A percentile compares a stretch with the other conserved stretches of the same genome.
These are phyloP conservation scores for Teratosphaeriaceae sp. DNA, from an alignment of 2,329 filamentous ascomycete genomes.

Conservation along the genomic window DNA sequence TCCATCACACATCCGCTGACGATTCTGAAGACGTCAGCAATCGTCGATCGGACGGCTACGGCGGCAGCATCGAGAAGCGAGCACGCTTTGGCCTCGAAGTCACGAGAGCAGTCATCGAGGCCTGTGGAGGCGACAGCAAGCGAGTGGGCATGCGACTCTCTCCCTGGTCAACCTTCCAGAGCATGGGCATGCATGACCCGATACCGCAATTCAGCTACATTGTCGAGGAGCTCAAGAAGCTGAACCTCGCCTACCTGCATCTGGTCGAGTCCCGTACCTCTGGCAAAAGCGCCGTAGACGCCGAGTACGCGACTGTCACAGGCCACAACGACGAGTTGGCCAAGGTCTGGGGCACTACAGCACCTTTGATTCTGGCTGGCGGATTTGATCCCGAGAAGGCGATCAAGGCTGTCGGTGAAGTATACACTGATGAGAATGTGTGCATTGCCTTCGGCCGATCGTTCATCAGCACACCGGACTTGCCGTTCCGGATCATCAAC, in stretches of 20 bases:
- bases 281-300: constrained; percentile 34
- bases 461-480: constrained; percentile 44
- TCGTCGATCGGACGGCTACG: constrained; percentile 40
- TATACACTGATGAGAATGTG: constrained; percentile 39
- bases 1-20: too few relatives aligned
- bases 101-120: constrained; percentile 40
- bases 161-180: constrained; percentile 54
- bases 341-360: constrained; percentile 17
- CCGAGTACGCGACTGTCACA: constrained; percentile 18
- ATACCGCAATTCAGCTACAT: constrained; percentile 53
- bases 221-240: constrained; percentile 40
- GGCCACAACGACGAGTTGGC: constrained; percentile 14
- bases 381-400: constrained; percentile 36
- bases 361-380: constrained; percentile 35
- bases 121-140: constrained; percentile 44
- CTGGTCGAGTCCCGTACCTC: constrained; percentile 50
- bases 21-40: constrained; percentile 7
- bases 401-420: constrained; percentile 29
- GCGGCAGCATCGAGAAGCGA: constrained; percentile 42
- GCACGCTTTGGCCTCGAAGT: constrained; percentile 47
- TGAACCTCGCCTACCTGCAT: constrained; percentile 45
- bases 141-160: constrained; percentile 49
- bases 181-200: constrained; percentile 56
- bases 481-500: constrained; percentile 40
- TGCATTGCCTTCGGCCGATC: constrained; percentile 42